These are phyloP conservation scores for Penicillium sp. DNA, from an alignment of 2,329 filamentous ascomycete genomes.

Conservation along the genomic window DNA sequence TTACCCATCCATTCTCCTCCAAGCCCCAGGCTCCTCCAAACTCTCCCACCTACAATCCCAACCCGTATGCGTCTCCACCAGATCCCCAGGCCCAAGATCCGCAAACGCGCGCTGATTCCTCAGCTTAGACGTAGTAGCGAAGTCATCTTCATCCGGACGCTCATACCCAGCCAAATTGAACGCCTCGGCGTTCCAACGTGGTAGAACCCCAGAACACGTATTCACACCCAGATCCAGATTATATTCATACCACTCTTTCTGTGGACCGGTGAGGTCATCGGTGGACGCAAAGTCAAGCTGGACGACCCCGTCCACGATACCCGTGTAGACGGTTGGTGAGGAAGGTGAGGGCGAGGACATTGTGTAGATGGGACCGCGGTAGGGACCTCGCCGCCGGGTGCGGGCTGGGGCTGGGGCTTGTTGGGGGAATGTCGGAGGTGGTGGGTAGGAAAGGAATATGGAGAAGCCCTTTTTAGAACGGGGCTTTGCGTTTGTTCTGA, in stretches of 20 bases:
- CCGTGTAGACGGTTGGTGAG: constrained; percentile 47
- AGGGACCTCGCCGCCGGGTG: constrained; percentile 26
- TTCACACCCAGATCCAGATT: constrained; percentile 29
- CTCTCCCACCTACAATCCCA: constrained; percentile 42
- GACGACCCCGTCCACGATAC: constrained; percentile 43
- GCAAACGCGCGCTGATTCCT: constrained; percentile 36
- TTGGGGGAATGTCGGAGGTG: constrained; percentile 12
- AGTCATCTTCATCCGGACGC: constrained; percentile 37
- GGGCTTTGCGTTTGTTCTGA: not conserved
- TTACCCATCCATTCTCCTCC: constrained; percentile 27
- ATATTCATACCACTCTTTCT: constrained; percentile 34
- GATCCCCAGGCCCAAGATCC: constrained; percentile 20
- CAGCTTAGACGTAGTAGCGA: constrained; percentile 33
- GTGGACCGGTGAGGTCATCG: constrained; percentile 39
- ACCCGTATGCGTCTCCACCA: constrained; percentile 25
- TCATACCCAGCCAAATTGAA: constrained; percentile 46
- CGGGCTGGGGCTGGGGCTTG: constrained; percentile 2
- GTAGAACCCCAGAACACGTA: constrained; percentile 8
- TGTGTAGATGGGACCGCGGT: constrained; percentile 46
- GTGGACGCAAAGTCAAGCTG: constrained; percentile 46
- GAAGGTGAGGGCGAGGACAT: constrained; percentile 46
- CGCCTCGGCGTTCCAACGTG: constrained; percentile 18
- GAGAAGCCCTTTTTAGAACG: constrained; percentile 39
- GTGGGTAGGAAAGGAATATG: constrained; percentile 41
- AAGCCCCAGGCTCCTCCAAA: constrained; percentile 28